Percentiles rank a stretch among this genome's conserved stretches.
These are phyloP conservation scores for Fomitopsis pinicola DNA, from an alignment of 1,284 basidiomycete species.

Conservation along the genomic window DNA sequence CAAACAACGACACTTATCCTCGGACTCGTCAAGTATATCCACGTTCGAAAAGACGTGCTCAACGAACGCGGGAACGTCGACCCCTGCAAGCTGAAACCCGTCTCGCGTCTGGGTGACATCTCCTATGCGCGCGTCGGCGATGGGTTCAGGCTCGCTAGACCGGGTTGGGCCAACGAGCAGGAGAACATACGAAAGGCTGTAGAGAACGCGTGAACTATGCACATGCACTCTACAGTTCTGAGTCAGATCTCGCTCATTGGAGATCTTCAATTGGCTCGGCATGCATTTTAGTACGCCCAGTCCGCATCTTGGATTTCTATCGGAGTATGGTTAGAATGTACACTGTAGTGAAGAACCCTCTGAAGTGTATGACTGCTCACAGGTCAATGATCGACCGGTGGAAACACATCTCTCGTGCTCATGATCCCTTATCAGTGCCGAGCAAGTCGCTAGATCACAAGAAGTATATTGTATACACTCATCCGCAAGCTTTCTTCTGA, in stretches of 20 bases:
- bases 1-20: slow-evolving; percentile 56
- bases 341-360: no score
- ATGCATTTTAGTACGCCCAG: no score
- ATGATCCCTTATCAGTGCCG: no score
- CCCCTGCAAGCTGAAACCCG: slow-evolving; percentile 50
- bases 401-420: no score
- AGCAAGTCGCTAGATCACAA: no score
- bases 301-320: no score
- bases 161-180: slow-evolving; percentile 41
- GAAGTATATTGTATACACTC: no score
- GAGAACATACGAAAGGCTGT: not conserved
- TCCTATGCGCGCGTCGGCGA: slow-evolving; percentile 42
- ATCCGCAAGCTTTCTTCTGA: no score
- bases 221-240: not conserved
- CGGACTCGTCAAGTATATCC: slow-evolving; percentile 61
- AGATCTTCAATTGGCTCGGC: no score
- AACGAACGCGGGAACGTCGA: slow-evolving; percentile 47
- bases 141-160: slow-evolving; percentile 52
- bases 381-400: no score
- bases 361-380: no score
- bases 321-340: no score
- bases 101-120: slow-evolving; percentile 63
- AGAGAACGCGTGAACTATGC: not conserved
- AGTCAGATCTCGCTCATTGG: not conserved
- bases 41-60: slow-evolving; percentile 54